Percentiles rank a stretch among this genome's conserved stretches.
Conservation (phyloP, 305 asterid genomes). For the Vinca major region DNA sequence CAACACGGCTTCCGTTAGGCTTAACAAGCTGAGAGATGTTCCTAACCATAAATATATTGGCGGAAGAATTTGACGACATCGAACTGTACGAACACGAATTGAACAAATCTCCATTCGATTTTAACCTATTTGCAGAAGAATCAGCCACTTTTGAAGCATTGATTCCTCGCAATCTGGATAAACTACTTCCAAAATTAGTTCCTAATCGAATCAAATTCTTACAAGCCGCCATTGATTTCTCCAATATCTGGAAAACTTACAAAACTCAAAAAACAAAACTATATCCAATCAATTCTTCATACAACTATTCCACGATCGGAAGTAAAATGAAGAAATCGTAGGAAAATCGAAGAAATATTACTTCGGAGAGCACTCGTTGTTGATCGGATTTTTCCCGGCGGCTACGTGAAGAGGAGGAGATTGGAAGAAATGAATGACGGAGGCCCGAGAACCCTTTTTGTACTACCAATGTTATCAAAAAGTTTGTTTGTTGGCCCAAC, state of each 20-base stretch:
- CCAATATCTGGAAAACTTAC: neutral
- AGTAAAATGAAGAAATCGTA: too few species aligned
- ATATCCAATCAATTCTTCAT: neutral
- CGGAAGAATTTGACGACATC: too few species aligned
- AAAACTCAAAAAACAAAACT: neutral
- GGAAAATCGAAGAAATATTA: neutral
- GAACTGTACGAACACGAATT: slow-evolving; percentile 18
- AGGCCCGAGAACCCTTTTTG: neutral
- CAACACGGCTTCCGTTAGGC: slow-evolving; percentile 33
- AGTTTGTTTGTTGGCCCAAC: too few species aligned
- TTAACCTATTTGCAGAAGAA: slow-evolving; percentile 17
- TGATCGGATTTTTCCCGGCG: neutral
- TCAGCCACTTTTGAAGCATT: slow-evolving; percentile 15
- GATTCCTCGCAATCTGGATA: slow-evolving; percentile 22
- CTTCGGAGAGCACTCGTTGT: neutral
- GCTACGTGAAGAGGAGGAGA: neutral
- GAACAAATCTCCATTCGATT: slow-evolving; percentile 4
- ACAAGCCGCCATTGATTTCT: slow-evolving; percentile 22
- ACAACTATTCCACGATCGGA: neutral
- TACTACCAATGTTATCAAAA: neutral
- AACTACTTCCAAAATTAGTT: slow-evolving; percentile 18
- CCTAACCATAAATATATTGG: slow-evolving; percentile 25
- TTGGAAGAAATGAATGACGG: slow-evolving; percentile 7
- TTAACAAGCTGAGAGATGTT: slow-evolving; percentile 43
- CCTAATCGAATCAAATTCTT: slow-evolving; percentile 29